Evolutionary conservation across 495 filamentous ascomycete genomes (phyloP).

Genomic region (Pyronema domesticum): DNA sequence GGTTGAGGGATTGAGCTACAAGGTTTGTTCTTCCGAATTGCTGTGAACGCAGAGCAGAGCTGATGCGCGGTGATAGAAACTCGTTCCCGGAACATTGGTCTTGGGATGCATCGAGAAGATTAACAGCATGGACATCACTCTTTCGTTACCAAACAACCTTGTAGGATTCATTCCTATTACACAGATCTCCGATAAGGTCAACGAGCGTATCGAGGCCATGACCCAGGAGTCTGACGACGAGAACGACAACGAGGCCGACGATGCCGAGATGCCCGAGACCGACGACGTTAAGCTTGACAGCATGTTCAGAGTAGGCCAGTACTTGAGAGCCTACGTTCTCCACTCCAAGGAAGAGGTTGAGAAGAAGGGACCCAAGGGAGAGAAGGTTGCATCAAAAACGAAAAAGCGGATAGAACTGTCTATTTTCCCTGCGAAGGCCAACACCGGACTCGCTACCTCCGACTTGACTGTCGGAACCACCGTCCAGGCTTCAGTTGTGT

Average conservation of each 20-base stretch:
- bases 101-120: constrained; percentile 75
- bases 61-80: constrained; percentile 34
- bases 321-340: constrained; percentile 65
- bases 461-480: constrained; percentile 54
- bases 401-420: constrained; percentile 74
- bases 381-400: constrained; percentile 32
- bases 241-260: constrained; percentile 23
- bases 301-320: constrained; percentile 72
- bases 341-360: constrained; percentile 42
- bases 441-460: constrained; percentile 48
- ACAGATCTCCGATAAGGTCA: constrained; percentile 60
- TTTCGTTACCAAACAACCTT: constrained; percentile 82
- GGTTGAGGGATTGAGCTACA: constrained; percentile 77
- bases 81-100: constrained; percentile 67
- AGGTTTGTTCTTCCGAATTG: constrained; percentile 35
- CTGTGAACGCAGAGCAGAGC: not conserved
- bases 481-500: constrained; percentile 71
- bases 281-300: constrained; percentile 49
- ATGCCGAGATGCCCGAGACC: constrained; percentile 18
- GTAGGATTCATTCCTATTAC: constrained; percentile 79
- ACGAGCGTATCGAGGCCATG: constrained; percentile 46
- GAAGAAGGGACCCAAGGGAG: constrained; percentile 2
- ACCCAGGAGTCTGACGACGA: constrained; percentile 37
- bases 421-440: constrained; percentile 55
- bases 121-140: constrained; percentile 52